Evolutionary conservation across 1,284 basidiomycete genomes (phyloP), one percentile per base, ranked within the genome.

Genomic region (Moniliophthora roreri): DNA sequence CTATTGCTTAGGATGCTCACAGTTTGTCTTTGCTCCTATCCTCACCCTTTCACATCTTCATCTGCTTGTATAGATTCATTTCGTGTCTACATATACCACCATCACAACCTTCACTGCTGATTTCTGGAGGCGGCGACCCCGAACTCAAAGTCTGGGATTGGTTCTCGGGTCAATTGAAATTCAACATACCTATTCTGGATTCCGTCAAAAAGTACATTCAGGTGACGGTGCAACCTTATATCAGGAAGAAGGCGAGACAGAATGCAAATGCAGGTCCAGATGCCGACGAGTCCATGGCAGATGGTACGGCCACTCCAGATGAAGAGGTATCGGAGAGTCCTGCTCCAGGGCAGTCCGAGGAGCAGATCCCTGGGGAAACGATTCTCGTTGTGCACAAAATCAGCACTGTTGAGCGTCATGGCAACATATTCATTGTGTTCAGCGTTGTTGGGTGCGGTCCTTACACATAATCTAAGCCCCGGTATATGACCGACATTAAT

Each of bases 51-150:
- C 26, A 39, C 4, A 23, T n/a, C n/a, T 44, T 24, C 35, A 50
- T 35, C 26, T 32, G 20, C 18, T 26, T 9, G 2, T 34, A 35
- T 42, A 95, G 93, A 68, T 95, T 89, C 59, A 82, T 95, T 26
- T 91, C 91, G 3, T 84, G 91, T 0, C 74, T 96, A 15, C 85
- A 90, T 61, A 78, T 92, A 26, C 87, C 87, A 0, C 39, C 63
- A 0, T 80, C 73, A 41, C 69, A 76, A 4, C 79, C 79, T 1
- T 62, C 70, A 0, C 61, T 71, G 1, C 73, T 97, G 28, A 73
- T 96, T 4, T 93, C 91, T 0, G 95, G 89, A 1, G 95, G 95
- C n/a, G 95, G 94, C 0, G 94, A 96, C 63, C 73, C 81, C 0
- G 72, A 78, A 46, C 68, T 97, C 20, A 86, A 88, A 65, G 62